phyloP scores from a whole-genome alignment of 2,329 filamentous ascomycete genomes.

The Colletotrichum sp. region DNA sequence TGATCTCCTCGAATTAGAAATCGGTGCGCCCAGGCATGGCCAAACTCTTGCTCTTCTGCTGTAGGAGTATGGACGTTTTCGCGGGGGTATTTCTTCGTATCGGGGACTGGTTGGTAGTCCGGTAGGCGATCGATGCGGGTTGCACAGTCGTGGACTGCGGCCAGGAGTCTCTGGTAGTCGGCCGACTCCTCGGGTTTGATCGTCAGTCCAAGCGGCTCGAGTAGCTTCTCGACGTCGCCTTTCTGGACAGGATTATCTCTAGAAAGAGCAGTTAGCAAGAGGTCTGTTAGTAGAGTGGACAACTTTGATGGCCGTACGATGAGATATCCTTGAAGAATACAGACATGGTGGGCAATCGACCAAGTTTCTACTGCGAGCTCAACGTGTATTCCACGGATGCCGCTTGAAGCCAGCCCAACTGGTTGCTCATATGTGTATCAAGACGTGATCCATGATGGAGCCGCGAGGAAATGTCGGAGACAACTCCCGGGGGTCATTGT shows the following conservation, averaged over 20 bases:
- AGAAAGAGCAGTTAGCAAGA: not conserved
- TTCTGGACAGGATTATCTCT: constrained; percentile 45
- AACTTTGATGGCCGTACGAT: constrained; percentile 26
- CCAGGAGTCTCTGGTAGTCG: constrained; percentile 53
- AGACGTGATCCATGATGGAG: not conserved
- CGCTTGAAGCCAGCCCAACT: not conserved
- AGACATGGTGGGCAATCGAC: constrained; percentile 31
- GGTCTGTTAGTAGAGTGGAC: not conserved
- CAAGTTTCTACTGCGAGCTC: not conserved
- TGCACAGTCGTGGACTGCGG: constrained; percentile 57
- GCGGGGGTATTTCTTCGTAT: constrained; percentile 48
- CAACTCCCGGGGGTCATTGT: not conserved
- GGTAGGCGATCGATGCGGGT: constrained; percentile 46
- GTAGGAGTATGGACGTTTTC: constrained; percentile 45
- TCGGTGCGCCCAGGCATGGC: constrained; percentile 56
- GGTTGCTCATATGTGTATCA: not conserved
- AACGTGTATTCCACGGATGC: not conserved
- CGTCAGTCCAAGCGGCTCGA: constrained; percentile 39
- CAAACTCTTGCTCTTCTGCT: constrained; percentile 46
- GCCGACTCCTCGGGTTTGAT: constrained; percentile 39
- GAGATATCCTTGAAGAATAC: constrained; percentile 44
- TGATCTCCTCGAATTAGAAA: constrained; percentile 43
- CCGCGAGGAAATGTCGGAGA: not conserved
- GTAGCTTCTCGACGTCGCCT: constrained; percentile 41
- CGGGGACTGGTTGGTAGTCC: constrained; percentile 49